These are phyloP conservation scores for Malania oleifera DNA, from an alignment of 164 flowering plant species.

Conservation along the genomic window DNA sequence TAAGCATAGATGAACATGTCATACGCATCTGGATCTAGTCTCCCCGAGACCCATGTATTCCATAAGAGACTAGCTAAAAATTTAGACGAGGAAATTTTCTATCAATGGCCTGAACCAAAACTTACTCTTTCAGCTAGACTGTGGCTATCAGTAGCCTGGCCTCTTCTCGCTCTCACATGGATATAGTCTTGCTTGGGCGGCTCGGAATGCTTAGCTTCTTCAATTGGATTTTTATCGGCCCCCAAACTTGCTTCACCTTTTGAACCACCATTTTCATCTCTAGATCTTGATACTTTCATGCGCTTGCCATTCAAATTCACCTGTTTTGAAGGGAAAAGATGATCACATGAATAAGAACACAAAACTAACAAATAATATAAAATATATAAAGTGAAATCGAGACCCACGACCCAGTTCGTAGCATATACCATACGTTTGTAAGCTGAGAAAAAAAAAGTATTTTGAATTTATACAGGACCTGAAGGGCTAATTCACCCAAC, in stretches of 20 bases:
- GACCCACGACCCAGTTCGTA: too few species aligned
- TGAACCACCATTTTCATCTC: constrained; percentile 40
- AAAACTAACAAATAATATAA: too few species aligned
- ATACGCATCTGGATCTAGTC: not conserved
- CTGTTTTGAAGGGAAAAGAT: constrained; percentile 27
- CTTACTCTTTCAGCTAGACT: constrained; percentile 95
- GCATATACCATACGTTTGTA: too few species aligned
- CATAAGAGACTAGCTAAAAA: too few species aligned
- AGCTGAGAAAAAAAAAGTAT: too few species aligned
- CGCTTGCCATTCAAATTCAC: constrained; percentile 44
- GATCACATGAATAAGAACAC: too few species aligned
- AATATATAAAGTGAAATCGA: too few species aligned
- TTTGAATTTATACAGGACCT: too few species aligned
- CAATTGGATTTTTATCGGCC: constrained; percentile 34
- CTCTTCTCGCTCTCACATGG: constrained; percentile 95
- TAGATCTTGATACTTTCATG: constrained; percentile 31
- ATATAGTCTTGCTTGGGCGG: constrained; percentile 80
- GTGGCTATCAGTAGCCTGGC: constrained; percentile 99
- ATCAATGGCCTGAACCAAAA: too few species aligned
- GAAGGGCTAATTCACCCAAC: too few species aligned
- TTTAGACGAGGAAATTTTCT: too few species aligned
- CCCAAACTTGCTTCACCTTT: constrained; percentile 60
- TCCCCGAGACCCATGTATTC: not conserved
- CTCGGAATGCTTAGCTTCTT: constrained; percentile 47
- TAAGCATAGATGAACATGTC: not conserved